Evolutionary conservation across 352 stramenopile species (phyloP).

Genomic region (Nothophytophthora sp.): DNA sequence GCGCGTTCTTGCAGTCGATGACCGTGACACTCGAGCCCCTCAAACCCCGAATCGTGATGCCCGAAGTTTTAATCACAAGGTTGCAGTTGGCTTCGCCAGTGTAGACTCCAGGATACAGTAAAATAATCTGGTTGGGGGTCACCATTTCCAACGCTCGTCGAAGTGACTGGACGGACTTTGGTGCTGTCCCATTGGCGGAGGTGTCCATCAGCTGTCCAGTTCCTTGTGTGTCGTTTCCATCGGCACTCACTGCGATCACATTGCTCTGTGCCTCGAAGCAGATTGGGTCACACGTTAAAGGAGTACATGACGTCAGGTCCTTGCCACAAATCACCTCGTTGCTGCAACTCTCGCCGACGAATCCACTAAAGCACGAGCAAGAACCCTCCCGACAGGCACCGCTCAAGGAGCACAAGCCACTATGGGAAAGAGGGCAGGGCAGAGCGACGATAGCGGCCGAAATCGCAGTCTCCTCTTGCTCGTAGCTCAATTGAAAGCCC

Average conservation of each 20-base stretch:
- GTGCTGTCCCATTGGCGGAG: slow-evolving; percentile 36
- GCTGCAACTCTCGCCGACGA: slow-evolving; percentile 62
- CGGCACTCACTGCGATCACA: slow-evolving; percentile 50
- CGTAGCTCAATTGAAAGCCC: slow-evolving; percentile 49
- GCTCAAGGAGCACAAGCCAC: slow-evolving; percentile 41
- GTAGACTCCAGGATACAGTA: slow-evolving; percentile 56
- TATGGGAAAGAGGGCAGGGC: slow-evolving; percentile 37
- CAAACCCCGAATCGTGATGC: slow-evolving; percentile 45
- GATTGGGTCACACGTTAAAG: slow-evolving; percentile 38
- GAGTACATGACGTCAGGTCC: slow-evolving; percentile 29
- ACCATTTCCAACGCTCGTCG: slow-evolving; percentile 40
- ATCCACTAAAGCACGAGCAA: slow-evolving; percentile 59
- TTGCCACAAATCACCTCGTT: slow-evolving; percentile 52
- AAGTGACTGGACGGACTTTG: slow-evolving; percentile 56
- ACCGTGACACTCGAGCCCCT: slow-evolving; percentile 28
- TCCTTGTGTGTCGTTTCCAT: slow-evolving; percentile 50
- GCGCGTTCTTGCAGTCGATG: slow-evolving; percentile 34
- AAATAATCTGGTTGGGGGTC: slow-evolving; percentile 30
- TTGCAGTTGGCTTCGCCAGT: slow-evolving; percentile 38
- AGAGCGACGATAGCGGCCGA: slow-evolving; percentile 6
- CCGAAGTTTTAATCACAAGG: slow-evolving; percentile 16
- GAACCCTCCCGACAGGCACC: slow-evolving; percentile 42
- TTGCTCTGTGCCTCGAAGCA: slow-evolving; percentile 30
- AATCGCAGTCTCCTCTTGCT: slow-evolving; percentile 11
- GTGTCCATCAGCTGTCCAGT: slow-evolving; percentile 61